phyloP scores from a whole-genome alignment of 495 filamentous ascomycete genomes.

The Aspergillus bertholletiae region DNA sequence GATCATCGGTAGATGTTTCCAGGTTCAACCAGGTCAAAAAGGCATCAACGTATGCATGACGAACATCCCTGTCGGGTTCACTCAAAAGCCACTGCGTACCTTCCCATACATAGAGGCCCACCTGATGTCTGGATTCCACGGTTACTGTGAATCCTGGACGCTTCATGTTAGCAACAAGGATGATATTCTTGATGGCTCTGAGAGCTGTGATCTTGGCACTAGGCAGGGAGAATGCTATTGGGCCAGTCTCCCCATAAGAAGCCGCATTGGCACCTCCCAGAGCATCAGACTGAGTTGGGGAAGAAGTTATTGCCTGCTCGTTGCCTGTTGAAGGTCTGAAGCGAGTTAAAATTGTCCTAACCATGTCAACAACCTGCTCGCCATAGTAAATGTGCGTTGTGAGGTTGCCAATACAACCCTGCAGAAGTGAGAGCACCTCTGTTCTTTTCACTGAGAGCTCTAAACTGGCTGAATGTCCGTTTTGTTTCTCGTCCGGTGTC shows the following conservation, averaged over 20 bases:
- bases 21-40: constrained; percentile 75
- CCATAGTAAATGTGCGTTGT: constrained; percentile 92
- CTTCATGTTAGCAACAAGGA: constrained; percentile 71
- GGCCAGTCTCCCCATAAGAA: constrained; percentile 21
- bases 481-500: constrained; percentile 12
- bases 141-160: constrained; percentile 55
- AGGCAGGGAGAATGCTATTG: constrained; percentile 62
- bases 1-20: constrained; percentile 69
- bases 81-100: constrained; percentile 85
- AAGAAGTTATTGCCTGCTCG: constrained; percentile 32
- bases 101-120: constrained; percentile 81
- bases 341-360: constrained; percentile 68
- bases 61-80: constrained; percentile 70
- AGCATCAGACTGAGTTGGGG: constrained; percentile 40
- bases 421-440: constrained; percentile 61
- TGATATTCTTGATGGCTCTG: constrained; percentile 73
- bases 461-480: constrained; percentile 8
- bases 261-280: constrained; percentile 10
- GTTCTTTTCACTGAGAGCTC: constrained; percentile 39
- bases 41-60: constrained; percentile 79
- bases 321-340: constrained; percentile 59
- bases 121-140: constrained; percentile 64
- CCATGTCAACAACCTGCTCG: constrained; percentile 91
- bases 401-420: constrained; percentile 77
- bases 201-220: constrained; percentile 73